phyloP scores from a whole-genome alignment of 352 stramenopile species.

The Globisporangium viniferum region DNA sequence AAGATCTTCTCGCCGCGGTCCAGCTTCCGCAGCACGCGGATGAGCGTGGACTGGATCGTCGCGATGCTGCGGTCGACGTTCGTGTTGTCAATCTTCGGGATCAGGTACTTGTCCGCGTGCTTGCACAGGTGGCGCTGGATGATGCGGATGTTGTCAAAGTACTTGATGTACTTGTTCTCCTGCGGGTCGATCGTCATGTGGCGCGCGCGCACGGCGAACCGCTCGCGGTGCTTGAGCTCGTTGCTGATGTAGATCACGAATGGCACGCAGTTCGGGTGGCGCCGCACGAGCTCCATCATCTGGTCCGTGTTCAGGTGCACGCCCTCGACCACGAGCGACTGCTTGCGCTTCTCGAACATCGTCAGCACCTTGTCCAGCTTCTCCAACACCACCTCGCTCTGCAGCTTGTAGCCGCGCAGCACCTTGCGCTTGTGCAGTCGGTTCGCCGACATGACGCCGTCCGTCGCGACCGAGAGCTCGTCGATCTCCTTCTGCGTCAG shows the following conservation, averaged over 20 bases:
- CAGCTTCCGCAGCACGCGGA: constrained; percentile 78
- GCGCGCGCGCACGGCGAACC: constrained; percentile 76
- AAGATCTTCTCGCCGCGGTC: constrained; percentile 72
- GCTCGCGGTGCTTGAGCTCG: constrained; percentile 84
- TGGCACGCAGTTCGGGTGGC: constrained; percentile 80
- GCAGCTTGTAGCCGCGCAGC: constrained; percentile 78
- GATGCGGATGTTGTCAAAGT: constrained; percentile 89
- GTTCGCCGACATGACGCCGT: constrained; percentile 58
- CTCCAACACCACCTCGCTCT: constrained; percentile 78
- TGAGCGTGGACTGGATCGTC: constrained; percentile 81
- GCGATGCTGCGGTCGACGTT: constrained; percentile 86
- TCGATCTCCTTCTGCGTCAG: constrained; percentile 47
- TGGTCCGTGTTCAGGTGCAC: constrained; percentile 86
- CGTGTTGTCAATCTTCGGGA: constrained; percentile 89
- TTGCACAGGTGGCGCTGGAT: constrained; percentile 87
- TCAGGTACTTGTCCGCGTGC: constrained; percentile 79
- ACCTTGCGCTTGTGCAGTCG: constrained; percentile 82
- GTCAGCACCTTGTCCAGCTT: constrained; percentile 81
- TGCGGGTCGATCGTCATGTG: constrained; percentile 89
- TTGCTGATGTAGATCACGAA: constrained; percentile 91
- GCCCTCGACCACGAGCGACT: constrained; percentile 84
- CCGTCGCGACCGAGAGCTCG: constrained; percentile 30
- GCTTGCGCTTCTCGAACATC: constrained; percentile 80
- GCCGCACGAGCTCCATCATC: constrained; percentile 72
- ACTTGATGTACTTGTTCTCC: constrained; percentile 90